phyloP scores from a whole-genome alignment of 83 land plant species.

The Picea abies region DNA sequence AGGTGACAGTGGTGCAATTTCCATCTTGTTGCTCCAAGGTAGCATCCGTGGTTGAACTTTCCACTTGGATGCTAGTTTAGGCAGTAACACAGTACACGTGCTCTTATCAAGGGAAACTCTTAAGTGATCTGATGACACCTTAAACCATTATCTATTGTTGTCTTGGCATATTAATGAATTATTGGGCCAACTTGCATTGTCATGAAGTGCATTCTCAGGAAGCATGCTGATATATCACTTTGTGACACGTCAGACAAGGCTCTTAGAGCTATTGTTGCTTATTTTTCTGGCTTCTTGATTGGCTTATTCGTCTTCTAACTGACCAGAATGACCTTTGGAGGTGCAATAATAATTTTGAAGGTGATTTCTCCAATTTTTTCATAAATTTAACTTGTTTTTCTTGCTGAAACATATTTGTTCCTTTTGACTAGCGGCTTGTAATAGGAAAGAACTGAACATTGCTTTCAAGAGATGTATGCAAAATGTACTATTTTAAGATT shows the following conservation, averaged over 20 bases:
- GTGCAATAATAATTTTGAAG: background rate
- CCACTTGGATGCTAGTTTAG: no score
- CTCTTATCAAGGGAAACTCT: background rate
- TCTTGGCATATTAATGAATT: background rate
- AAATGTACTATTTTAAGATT: background rate
- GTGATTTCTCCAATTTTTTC: background rate
- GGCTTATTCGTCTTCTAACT: background rate
- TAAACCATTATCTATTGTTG: background rate
- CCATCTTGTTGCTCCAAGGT: no score
- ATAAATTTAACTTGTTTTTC: background rate
- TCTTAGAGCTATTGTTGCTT: background rate
- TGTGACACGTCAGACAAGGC: background rate
- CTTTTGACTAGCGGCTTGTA: background rate
- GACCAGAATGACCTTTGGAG: background rate
- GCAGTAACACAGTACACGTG: background rate
- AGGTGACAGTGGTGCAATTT: no score
- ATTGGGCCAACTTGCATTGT: background rate
- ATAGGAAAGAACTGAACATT: background rate
- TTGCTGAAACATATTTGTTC: background rate
- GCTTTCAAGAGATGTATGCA: background rate
- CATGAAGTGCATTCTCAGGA: background rate
- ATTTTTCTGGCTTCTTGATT: background rate
- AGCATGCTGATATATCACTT: background rate
- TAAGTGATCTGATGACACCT: background rate
- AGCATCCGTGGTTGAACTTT: no score